A percentile compares a stretch with the other conserved stretches of the same genome.
Evolutionary conservation across 2,329 filamentous ascomycete species (phyloP).

Genomic region (Monosporascus sp.): DNA sequence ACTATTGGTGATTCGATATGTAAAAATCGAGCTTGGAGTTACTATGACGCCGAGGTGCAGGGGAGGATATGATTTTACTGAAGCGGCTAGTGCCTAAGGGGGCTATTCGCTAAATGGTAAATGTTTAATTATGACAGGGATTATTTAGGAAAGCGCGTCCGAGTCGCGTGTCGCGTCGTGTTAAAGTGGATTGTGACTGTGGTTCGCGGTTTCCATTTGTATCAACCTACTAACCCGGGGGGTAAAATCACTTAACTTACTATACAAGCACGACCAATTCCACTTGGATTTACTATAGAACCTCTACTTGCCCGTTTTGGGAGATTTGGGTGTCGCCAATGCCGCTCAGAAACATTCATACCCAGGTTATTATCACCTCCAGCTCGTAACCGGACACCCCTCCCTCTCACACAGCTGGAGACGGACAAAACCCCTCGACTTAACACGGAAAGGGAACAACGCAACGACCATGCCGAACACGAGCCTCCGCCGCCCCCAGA

Average conservation of each 20-base stretch:
- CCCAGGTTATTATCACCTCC: conserved; percentile 1
- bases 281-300: background rate
- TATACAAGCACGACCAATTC: background rate
- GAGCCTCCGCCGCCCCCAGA: conserved; percentile 53
- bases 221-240: no score
- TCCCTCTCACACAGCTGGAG: background rate
- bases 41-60: conserved; percentile 12
- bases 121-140: conserved; percentile 6
- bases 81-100: background rate
- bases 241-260: background rate
- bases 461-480: conserved; percentile 54
- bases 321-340: conserved; percentile 2
- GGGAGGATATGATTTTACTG: conserved; percentile 1
- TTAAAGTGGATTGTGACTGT: conserved; percentile 5
- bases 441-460: background rate
- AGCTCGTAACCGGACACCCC: background rate
- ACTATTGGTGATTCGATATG: background rate
- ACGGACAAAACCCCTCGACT: background rate
- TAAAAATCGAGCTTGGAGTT: conserved; percentile 1
- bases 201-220: background rate
- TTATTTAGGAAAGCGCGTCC: background rate
- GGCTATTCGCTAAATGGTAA: conserved; percentile 6
- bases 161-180: conserved; percentile 4
- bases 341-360: background rate
- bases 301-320: background rate